Percentiles rank a stretch among this genome's conserved stretches.
phyloP scores from a whole-genome alignment of 2,329 filamentous ascomycete genomes.

The Xylariaceae sp. region DNA sequence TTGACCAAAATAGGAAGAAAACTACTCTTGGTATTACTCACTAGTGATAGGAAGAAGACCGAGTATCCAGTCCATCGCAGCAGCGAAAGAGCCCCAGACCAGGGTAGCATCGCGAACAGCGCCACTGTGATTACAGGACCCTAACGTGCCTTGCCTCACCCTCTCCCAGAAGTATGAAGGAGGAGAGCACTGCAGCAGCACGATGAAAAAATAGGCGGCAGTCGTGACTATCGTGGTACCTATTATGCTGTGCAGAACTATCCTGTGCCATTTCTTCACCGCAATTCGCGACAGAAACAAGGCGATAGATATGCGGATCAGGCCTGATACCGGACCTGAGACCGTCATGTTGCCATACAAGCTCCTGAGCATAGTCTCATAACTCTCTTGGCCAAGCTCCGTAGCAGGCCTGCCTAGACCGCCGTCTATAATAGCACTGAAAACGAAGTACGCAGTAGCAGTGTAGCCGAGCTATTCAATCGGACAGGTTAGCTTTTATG shows the following conservation, averaged over 20 bases:
- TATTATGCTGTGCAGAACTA: slow-evolving; percentile 44
- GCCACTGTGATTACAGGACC: slow-evolving; percentile 49
- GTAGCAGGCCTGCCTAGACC: slow-evolving; percentile 40
- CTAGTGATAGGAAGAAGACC: slow-evolving; percentile 56
- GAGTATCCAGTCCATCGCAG: slow-evolving; percentile 55
- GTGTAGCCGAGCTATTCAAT: slow-evolving; percentile 45
- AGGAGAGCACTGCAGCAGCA: slow-evolving; percentile 58
- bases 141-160: slow-evolving; percentile 41
- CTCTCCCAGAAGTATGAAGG: slow-evolving; percentile 57
- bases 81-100: slow-evolving; percentile 53
- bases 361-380: slow-evolving; percentile 40
- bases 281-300: slow-evolving; percentile 51
- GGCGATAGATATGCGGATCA: slow-evolving; percentile 50
- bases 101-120: slow-evolving; percentile 52
- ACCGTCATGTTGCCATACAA: slow-evolving; percentile 51
- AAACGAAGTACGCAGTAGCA: slow-evolving; percentile 41
- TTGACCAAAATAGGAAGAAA: neutral
- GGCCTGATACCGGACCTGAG: slow-evolving; percentile 49
- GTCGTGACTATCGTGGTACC: slow-evolving; percentile 48
- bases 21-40: slow-evolving; percentile 12
- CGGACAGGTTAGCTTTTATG: slow-evolving; percentile 11
- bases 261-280: slow-evolving; percentile 42
- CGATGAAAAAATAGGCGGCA: slow-evolving; percentile 52
- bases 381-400: slow-evolving; percentile 32
- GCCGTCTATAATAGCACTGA: slow-evolving; percentile 42